Conservation (phyloP, 345 rosid genomes). For the Populus pruinosa region DNA sequence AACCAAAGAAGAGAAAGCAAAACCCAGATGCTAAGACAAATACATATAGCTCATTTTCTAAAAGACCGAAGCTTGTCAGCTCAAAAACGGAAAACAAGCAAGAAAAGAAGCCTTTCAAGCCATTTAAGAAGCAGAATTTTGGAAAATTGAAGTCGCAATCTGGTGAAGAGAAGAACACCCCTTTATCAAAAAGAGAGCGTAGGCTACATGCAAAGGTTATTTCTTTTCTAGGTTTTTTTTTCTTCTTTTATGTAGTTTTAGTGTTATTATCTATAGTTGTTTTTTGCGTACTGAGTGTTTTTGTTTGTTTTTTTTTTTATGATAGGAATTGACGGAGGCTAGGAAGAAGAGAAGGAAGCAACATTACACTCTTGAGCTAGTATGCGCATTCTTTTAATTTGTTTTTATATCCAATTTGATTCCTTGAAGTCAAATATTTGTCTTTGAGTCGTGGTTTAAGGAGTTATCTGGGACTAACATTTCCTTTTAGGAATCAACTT, state of each 20-base stretch:
- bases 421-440: not conserved
- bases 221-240: not conserved
- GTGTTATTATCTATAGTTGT: not conserved
- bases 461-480: not conserved
- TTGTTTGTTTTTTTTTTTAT: not conserved
- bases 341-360: conserved; percentile 89
- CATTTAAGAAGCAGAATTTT: conserved; percentile 4
- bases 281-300: not conserved
- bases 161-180: conserved; percentile 13
- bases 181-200: conserved; percentile 40
- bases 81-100: conserved; percentile 20
- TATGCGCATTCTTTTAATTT: conserved; percentile 19
- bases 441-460: not conserved
- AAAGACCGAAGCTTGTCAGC: conserved; percentile 36
- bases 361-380: conserved; percentile 78
- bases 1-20: conserved; percentile 42
- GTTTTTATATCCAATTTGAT: not conserved
- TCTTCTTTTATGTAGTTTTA: too few relatives aligned
- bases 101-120: conserved; percentile 22
- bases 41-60: conserved; percentile 14
- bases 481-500: not conserved
- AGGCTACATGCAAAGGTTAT: conserved; percentile 53
- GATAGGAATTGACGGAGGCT: conserved; percentile 66
- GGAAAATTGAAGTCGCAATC: conserved; percentile 12
- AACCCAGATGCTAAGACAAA: conserved; percentile 17